These are phyloP conservation scores for Ophiostoma australiae DNA, from an alignment of 2,329 filamentous ascomycete species.

Conservation along the genomic window DNA sequence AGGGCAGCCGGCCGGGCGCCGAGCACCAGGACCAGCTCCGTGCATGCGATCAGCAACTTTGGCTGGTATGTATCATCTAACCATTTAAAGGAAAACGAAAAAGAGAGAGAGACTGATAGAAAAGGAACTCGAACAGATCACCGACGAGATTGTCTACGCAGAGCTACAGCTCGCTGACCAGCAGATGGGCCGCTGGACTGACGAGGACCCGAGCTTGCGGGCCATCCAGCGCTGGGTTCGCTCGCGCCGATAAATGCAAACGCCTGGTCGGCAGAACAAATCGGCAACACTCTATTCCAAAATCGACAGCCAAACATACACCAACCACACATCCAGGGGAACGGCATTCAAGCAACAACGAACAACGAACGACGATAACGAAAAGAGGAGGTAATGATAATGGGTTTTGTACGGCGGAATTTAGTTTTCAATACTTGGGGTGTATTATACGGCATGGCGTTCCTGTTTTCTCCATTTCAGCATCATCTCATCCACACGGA, in stretches of 20 bases:
- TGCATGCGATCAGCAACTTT: slow-evolving; percentile 53
- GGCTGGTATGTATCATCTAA: slow-evolving; percentile 33
- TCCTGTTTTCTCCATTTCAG: background rate
- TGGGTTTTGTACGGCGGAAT: background rate
- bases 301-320: background rate
- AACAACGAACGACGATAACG: background rate
- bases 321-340: background rate
- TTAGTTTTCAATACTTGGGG: background rate
- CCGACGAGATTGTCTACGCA: slow-evolving; percentile 55
- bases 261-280: background rate
- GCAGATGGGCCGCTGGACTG: slow-evolving; percentile 56
- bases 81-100: background rate
- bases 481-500: background rate
- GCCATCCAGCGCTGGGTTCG: slow-evolving; percentile 57
- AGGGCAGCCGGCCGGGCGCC: slow-evolving; percentile 46
- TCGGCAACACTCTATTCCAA: too few species aligned
- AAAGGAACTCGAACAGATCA: slow-evolving; percentile 50
- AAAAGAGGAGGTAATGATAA: slow-evolving; percentile 14
- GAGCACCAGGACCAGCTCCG: slow-evolving; percentile 45
- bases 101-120: background rate
- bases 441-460: slow-evolving; percentile 2
- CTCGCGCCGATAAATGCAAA: slow-evolving; percentile 34
- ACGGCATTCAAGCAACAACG: background rate
- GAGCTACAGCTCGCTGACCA: slow-evolving; percentile 52
- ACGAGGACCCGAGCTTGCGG: slow-evolving; percentile 56